These are phyloP conservation scores for Pyrenochaeta sp. DNA, from an alignment of 2,329 filamentous ascomycete species.

Conservation along the genomic window DNA sequence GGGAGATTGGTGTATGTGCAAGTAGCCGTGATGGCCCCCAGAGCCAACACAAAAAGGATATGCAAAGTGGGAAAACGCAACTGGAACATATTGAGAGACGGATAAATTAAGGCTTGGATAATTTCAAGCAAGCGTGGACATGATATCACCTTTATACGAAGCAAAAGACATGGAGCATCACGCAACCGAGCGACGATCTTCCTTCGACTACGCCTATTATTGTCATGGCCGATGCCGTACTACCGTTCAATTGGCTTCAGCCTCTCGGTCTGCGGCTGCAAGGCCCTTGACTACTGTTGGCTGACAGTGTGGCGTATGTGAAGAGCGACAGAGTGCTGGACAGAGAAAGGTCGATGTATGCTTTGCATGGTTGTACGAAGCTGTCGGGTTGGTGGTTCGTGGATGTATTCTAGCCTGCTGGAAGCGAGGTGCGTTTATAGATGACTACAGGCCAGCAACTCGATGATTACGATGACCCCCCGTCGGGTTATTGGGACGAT, in stretches of 20 bases:
- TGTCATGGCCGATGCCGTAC: neutral
- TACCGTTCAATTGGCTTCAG: neutral
- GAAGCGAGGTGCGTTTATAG: neutral
- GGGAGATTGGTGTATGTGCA: conserved; percentile 38
- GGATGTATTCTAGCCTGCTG: neutral
- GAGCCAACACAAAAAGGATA: conserved; percentile 6
- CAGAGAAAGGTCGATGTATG: neutral
- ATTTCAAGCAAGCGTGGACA: neutral
- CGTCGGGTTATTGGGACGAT: neutral
- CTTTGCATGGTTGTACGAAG: neutral
- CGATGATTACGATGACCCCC: neutral
- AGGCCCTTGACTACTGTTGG: neutral
- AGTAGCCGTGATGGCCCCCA: conserved; percentile 2
- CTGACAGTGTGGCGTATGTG: neutral
- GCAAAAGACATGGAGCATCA: neutral
- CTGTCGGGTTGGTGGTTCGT: neutral
- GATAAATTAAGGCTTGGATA: neutral
- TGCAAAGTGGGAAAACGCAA: neutral
- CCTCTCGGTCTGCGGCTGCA: neutral
- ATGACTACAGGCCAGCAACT: neutral
- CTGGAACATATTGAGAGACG: neutral
- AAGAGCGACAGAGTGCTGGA: neutral
- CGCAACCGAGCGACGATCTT: neutral
- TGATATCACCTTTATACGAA: neutral
- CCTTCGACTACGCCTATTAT: neutral